Evolutionary conservation across 1,284 basidiomycete species (phyloP).

Genomic region (Rhodotorula sp.): DNA sequence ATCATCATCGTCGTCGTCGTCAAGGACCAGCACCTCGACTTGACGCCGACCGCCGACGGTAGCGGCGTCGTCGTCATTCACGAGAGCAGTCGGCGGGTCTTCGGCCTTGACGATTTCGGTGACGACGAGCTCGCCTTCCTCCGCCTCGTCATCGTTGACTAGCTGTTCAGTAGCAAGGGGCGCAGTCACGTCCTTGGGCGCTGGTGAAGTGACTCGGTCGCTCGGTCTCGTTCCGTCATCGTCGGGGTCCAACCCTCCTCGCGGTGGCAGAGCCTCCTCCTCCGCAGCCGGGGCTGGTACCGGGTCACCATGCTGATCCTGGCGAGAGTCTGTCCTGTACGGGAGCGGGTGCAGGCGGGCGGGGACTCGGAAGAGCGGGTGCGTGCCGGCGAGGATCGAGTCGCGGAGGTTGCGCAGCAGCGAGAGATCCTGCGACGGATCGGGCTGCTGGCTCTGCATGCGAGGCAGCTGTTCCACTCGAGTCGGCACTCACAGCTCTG

Average conservation of each 20-base stretch:
- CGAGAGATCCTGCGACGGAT: conserved; percentile 12
- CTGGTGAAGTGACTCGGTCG: neutral
- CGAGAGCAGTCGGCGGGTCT: neutral
- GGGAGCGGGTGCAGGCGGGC: conserved; percentile 9
- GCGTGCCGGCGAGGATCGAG: conserved; percentile 11
- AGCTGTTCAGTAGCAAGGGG: no score
- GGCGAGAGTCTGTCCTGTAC: neutral
- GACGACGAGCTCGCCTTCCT: conserved; percentile 1
- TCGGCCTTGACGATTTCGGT: neutral
- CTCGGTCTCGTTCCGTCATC: neutral
- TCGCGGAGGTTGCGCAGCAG: conserved; percentile 26
- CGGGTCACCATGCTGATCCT: neutral
- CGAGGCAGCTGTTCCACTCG: neutral
- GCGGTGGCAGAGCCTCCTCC: no score
- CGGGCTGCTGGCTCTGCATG: neutral
- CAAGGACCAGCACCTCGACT: neutral
- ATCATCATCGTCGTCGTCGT: neutral
- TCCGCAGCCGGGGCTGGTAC: no score
- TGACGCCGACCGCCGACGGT: no score
- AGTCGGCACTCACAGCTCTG: neutral
- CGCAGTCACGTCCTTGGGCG: no score
- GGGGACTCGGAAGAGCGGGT: conserved; percentile 27
- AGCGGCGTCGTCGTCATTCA: neutral
- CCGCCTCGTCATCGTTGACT: neutral
- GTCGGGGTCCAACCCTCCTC: neutral